These are phyloP conservation scores for Leucaena leucocephala DNA, from an alignment of 306 rosid genomes.

Conservation along the genomic window DNA sequence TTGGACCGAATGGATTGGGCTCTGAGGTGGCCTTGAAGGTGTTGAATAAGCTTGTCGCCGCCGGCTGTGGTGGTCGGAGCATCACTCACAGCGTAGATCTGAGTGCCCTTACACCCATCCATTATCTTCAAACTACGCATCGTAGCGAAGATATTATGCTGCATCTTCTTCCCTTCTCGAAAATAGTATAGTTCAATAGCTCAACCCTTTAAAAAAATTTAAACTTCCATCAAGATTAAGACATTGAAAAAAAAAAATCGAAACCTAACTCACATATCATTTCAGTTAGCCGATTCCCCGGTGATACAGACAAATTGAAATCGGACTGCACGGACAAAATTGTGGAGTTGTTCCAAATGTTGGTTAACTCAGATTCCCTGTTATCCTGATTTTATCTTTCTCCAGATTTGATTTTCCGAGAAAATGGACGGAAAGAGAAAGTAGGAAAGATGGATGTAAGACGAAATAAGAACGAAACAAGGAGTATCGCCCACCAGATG, in stretches of 20 bases:
- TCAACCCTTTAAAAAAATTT: background rate
- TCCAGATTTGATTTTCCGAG: constrained; percentile 8
- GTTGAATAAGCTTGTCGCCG: constrained; percentile 62
- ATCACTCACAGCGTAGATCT: constrained; percentile 56
- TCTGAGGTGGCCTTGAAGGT: constrained; percentile 57
- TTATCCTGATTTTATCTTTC: background rate
- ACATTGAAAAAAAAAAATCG: background rate
- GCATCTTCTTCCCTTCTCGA: constrained; percentile 53
- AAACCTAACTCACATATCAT: background rate
- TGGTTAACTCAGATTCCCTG: constrained; percentile 31
- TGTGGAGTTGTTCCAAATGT: background rate
- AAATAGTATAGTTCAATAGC: background rate
- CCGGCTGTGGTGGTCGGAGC: constrained; percentile 27
- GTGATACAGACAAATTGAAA: constrained; percentile 10
- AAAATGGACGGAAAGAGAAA: constrained; percentile 35
- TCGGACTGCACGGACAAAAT: background rate
- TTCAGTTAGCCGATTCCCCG: constrained; percentile 1
- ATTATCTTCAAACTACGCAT: constrained; percentile 85
- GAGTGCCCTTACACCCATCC: constrained; percentile 84
- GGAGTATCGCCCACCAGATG: constrained; percentile 35
- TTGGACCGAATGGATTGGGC: constrained; percentile 51
- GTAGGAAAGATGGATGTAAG: constrained; percentile 10
- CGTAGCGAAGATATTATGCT: constrained; percentile 65
- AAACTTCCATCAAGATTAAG: constrained; percentile 5
- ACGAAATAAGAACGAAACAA: constrained; percentile 30